These are phyloP conservation scores for Penicillium steckii DNA, from an alignment of 495 filamentous ascomycete species.

Conservation along the genomic window DNA sequence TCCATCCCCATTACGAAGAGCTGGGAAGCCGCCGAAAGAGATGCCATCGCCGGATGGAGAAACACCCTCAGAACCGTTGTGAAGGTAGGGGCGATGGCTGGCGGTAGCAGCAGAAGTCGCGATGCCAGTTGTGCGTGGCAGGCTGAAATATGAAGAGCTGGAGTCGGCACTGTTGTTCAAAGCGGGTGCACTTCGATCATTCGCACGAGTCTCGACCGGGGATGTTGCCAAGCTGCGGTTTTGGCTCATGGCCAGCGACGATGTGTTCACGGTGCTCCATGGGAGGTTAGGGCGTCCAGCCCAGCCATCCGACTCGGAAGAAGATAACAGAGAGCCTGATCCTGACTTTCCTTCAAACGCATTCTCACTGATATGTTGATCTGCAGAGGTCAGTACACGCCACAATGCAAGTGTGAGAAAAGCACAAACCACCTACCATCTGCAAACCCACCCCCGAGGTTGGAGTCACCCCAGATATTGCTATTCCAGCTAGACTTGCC, in stretches of 20 bases:
- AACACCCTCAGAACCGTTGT: constrained; percentile 30
- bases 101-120: constrained; percentile 18
- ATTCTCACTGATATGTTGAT: constrained; percentile 29
- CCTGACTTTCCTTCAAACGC: constrained; percentile 56
- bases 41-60: constrained; percentile 38
- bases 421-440: constrained; percentile 28
- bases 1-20: constrained; percentile 30
- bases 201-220: constrained; percentile 45
- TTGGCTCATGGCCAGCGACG: constrained; percentile 43
- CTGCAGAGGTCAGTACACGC: constrained; percentile 11
- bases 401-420: not conserved
- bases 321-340: constrained; percentile 62
- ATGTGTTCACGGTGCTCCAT: constrained; percentile 56
- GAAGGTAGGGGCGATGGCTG: constrained; percentile 35
- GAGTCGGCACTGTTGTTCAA: constrained; percentile 40
- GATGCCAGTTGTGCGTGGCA: constrained; percentile 33
- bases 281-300: constrained; percentile 43
- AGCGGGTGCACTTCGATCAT: constrained; percentile 37
- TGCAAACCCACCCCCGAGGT: constrained; percentile 50
- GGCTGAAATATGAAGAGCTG: constrained; percentile 39
- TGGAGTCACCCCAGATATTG: constrained; percentile 61
- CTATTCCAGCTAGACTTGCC: constrained; percentile 51
- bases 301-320: constrained; percentile 64
- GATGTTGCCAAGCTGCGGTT: constrained; percentile 46
- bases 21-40: constrained; percentile 28